phyloP scores from a whole-genome alignment of 352 stramenopile species.

The Thraustotheca clavata region DNA sequence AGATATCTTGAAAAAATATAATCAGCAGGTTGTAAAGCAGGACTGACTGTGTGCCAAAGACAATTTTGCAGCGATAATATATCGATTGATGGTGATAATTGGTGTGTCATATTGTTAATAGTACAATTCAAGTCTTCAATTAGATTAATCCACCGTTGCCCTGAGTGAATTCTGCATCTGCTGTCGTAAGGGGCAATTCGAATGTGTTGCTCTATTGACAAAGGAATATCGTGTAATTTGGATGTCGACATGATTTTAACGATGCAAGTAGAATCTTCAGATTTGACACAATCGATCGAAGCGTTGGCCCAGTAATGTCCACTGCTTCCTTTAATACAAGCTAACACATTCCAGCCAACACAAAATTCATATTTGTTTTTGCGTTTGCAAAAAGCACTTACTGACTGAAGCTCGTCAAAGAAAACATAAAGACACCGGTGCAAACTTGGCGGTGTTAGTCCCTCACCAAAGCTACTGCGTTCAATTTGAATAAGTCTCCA shows the following conservation, averaged over 20 bases:
- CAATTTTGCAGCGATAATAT: neutral
- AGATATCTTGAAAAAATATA: constrained; percentile 21
- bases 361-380: constrained; percentile 9
- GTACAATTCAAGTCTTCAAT: constrained; percentile 4
- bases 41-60: neutral
- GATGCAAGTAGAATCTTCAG: neutral
- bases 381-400: neutral
- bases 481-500: constrained; percentile 6
- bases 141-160: constrained; percentile 1
- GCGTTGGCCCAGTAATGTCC: constrained; percentile 8
- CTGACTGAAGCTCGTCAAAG: constrained; percentile 4
- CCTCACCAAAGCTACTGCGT: neutral
- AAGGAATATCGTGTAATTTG: neutral
- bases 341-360: constrained; percentile 10
- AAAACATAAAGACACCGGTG: neutral
- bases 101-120: neutral
- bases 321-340: neutral
- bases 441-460: neutral
- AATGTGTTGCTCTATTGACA: constrained; percentile 5
- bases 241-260: neutral
- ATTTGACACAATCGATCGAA: neutral
- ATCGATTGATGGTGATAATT: neutral
- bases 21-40: neutral
- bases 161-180: constrained; percentile 8
- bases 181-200: constrained; percentile 4